These are phyloP conservation scores for Penicillium antarcticum DNA, from an alignment of 495 filamentous ascomycete species.

Conservation along the genomic window DNA sequence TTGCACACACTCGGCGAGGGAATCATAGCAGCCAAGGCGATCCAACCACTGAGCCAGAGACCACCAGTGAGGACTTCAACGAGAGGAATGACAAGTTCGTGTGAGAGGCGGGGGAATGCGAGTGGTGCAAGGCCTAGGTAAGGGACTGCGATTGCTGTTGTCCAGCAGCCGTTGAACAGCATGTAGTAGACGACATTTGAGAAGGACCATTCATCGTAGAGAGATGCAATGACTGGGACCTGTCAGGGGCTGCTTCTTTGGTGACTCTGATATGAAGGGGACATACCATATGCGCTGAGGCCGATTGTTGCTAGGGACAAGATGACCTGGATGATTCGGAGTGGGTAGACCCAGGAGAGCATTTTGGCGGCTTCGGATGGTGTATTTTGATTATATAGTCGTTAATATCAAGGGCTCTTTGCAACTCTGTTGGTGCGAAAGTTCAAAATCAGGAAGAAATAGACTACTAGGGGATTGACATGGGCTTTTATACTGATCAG, in stretches of 20 bases:
- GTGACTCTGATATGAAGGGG: background rate
- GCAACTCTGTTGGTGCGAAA: background rate
- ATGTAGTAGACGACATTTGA: slow-evolving; percentile 54
- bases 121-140: slow-evolving; percentile 61
- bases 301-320: slow-evolving; percentile 64
- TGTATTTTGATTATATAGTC: background rate
- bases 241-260: background rate
- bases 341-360: slow-evolving; percentile 35
- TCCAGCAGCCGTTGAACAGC: slow-evolving; percentile 66
- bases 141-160: slow-evolving; percentile 53
- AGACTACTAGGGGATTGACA: background rate
- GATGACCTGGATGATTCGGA: slow-evolving; percentile 57
- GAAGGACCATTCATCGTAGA: slow-evolving; percentile 29
- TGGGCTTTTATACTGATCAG: slow-evolving; percentile 2
- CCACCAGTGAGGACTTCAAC: slow-evolving; percentile 19
- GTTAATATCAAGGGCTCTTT: background rate
- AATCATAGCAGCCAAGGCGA: slow-evolving; percentile 61
- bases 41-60: slow-evolving; percentile 64
- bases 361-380: slow-evolving; percentile 6
- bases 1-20: slow-evolving; percentile 40
- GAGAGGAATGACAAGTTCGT: slow-evolving; percentile 40
- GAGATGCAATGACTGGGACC: slow-evolving; percentile 17
- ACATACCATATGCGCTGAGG: slow-evolving; percentile 62
- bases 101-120: slow-evolving; percentile 49
- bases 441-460: background rate